These are phyloP conservation scores for Rhipidocladum racemiflorum DNA, from an alignment of 176 grass and related monocot genomes.

Conservation along the genomic window DNA sequence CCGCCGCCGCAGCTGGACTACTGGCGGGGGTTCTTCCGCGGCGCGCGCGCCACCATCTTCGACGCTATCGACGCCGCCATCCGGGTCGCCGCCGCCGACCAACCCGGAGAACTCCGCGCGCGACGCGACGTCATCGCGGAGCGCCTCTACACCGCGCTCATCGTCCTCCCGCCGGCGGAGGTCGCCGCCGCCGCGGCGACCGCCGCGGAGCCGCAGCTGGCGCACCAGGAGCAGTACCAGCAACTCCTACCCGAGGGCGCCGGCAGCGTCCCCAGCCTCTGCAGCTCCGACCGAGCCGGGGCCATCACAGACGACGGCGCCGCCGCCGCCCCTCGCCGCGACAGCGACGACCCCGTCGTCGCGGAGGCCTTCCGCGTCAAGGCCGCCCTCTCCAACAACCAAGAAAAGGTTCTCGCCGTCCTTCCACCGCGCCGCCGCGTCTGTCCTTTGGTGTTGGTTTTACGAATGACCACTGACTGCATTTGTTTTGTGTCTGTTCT, in stretches of 20 bases:
- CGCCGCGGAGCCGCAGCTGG: background rate
- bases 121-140: conserved; percentile 59
- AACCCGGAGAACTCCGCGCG: conserved; percentile 42
- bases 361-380: conserved; percentile 50
- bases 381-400: conserved; percentile 25
- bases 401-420: conserved; percentile 34
- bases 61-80: conserved; percentile 58
- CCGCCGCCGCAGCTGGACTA: conserved; percentile 55
- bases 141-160: conserved; percentile 48
- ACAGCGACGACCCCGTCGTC: conserved; percentile 8
- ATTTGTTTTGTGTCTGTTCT: background rate
- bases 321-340: background rate
- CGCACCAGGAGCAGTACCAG: background rate
- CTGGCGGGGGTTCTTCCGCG: conserved; percentile 68
- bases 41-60: conserved; percentile 47
- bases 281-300: conserved; percentile 52
- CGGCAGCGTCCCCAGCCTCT: conserved; percentile 46
- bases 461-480: conserved; percentile 21
- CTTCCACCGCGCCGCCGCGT: background rate
- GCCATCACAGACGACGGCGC: conserved; percentile 38
- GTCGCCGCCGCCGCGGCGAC: background rate
- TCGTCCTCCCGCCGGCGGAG: background rate
- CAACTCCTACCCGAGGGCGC: conserved; percentile 24
- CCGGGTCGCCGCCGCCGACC: conserved; percentile 52
- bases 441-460: background rate